Evolutionary conservation across 139 green algal species (phyloP), one percentile per base, ranked within the genome.

Genomic region (Chlamydomonas sp.): DNA sequence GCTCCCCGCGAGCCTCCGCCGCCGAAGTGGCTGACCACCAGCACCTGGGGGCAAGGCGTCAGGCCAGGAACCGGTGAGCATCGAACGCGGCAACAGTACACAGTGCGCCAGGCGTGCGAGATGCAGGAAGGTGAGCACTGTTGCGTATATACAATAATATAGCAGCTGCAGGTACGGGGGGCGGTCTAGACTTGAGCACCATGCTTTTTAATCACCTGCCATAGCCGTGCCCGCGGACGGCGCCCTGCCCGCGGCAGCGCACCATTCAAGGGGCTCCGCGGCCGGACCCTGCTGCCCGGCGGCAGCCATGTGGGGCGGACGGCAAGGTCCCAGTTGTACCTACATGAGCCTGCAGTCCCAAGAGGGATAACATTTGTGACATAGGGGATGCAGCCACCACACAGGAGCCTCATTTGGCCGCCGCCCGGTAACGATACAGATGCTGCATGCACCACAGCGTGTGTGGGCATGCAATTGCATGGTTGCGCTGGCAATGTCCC

Each of bases 301-400:
- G 94, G 85, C 93, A 89, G 72, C 96, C 96, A 98, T 2, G 76
- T 62, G n/a, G 95, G 93, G 15, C 96, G 87, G 0, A 86, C 93
- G 17, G 78, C 84, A 5, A 98, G 90, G 85, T 98, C 96, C 66
- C 95, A 94, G 72, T 98, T 96, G 88, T 96, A 98, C 0, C 93
- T 88, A 74, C 96, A 85, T 0, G 83, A 80, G 61, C 58, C 72
- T 74, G 85, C 60, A 49, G 10, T 3, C 18, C 20, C 17, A 63
- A 20, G 79, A 49, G 31, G 31, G 31, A 49, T 49, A 49, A 49
- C 31, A 49, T 49, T 49, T 49, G 31, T 49, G 31, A 49, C 31
- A 49, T 49, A 49, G 31, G 31, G 31, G 31, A 49, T 49, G 31
- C 31, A 49, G 31, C 31, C 31, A 49, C 0, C 31, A 49, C 31